Evolutionary conservation across 108 stramenopile genomes (phyloP), one percentile per base, ranked within the genome.

Genomic region (Cyclotella baltica): DNA sequence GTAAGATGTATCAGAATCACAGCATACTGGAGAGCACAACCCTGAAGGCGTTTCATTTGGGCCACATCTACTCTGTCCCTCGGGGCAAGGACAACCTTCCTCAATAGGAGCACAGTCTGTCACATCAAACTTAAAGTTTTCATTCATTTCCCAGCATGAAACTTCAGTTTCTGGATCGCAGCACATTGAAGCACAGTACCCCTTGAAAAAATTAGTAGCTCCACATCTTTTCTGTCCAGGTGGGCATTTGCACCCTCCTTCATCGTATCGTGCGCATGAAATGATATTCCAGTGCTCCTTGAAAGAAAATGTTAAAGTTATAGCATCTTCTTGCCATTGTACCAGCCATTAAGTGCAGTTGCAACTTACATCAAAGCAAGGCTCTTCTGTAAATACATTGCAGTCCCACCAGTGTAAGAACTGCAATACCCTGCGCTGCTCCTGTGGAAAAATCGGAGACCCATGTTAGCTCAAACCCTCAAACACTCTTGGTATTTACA

Each of bases 331-430:
- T n/a, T n/a, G n/a, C n/a, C 40, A 43, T 43, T 13, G 40, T 43
- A 43, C 13, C n/a, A n/a, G n/a, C n/a, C n/a, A n/a, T n/a, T n/a
- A n/a, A n/a, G n/a, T n/a, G n/a, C n/a, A n/a, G n/a, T n/a, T n/a
- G n/a, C n/a, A n/a, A 48, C 47, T 48, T 48, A 48, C 47, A 48
- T 48, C 47, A 48, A 48, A 48, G 47, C 47, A 48, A n/a, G 47
- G 47, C 47, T 48, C 47, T 48, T 48, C 47, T 48, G 47, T 48
- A 2, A 48, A 4, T 1, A 48, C 18, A 48, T 48, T n/a, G 6
- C 47, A 48, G 47, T 48, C 47, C 4, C 6, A 48, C 47, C 47
- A 48, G 6, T 48, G 2, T 6, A 48, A 48, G 47, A 48, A 48
- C 47, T 48, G 2, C 47, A 48, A 4, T 48, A 48, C 47, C 2